Evolutionary conservation across 225 moss, liverwort and hornwort genomes (phyloP).

Genomic region (Marchantia paleacea): DNA sequence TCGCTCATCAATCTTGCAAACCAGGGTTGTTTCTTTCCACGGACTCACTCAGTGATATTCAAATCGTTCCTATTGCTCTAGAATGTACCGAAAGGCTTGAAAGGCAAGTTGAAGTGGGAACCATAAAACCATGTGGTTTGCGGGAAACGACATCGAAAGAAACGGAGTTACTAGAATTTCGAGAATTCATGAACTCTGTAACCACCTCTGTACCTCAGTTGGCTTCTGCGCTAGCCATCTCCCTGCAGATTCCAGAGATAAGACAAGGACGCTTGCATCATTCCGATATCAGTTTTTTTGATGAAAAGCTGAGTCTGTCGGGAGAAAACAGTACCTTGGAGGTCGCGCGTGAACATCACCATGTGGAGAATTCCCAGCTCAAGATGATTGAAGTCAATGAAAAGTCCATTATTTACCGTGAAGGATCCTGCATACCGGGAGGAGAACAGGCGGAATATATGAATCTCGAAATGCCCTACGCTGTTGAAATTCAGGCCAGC

Average conservation of each 20-base stretch:
- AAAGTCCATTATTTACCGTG: not conserved
- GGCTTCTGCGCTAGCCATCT: not conserved
- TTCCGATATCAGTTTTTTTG: not conserved
- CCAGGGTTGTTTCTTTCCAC: not conserved
- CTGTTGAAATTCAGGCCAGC: not conserved
- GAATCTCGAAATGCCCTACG: not conserved
- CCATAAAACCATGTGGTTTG: not conserved
- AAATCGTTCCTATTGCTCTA: not conserved
- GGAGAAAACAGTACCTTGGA: not conserved
- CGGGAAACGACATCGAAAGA: not conserved
- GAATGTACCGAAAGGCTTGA: not conserved
- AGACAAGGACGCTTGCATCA: not conserved
- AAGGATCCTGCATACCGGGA: not conserved
- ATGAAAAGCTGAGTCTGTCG: not conserved
- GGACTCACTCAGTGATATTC: not conserved
- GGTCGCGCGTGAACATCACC: not conserved
- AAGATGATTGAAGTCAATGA: not conserved
- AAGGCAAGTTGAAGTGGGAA: not conserved
- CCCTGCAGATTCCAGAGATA: not conserved
- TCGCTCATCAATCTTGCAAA: not conserved
- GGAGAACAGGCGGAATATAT: not conserved
- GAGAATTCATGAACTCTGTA: not conserved
- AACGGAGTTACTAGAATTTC: not conserved
- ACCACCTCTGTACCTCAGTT: slow-evolving; percentile 3
- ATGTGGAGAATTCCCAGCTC: not conserved